These are phyloP conservation scores for Aquilaria agallochum DNA, from an alignment of 441 rosid genomes.

Conservation along the genomic window DNA sequence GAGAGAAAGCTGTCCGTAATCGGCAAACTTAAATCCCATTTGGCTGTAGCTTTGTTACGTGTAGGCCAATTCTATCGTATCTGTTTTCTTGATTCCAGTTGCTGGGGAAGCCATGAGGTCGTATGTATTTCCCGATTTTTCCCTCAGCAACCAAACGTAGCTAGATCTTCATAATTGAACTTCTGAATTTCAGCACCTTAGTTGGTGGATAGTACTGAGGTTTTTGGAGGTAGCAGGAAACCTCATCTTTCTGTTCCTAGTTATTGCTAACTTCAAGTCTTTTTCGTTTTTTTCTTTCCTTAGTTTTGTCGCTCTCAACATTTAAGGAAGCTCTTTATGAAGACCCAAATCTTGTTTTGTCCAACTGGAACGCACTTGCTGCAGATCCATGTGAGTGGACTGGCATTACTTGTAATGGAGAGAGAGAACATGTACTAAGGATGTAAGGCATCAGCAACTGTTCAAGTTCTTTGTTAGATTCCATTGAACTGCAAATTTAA, in stretches of 20 bases:
- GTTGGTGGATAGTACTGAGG: background rate
- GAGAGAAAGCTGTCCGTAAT: background rate
- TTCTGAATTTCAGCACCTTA: background rate
- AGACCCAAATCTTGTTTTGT: conserved; percentile 69
- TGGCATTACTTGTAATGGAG: conserved; percentile 54
- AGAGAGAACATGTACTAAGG: conserved; percentile 68
- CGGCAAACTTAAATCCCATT: background rate
- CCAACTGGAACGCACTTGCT: conserved; percentile 76
- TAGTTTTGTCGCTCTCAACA: conserved; percentile 65
- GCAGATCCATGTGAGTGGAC: conserved; percentile 88
- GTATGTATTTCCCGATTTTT: conserved; percentile 5
- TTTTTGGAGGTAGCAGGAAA: background rate
- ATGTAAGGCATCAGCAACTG: conserved; percentile 47
- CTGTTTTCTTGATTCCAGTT: too few relatives aligned
- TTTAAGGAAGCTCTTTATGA: conserved; percentile 89
- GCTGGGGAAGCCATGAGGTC: too few relatives aligned
- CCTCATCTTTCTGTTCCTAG: background rate
- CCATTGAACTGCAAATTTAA: background rate
- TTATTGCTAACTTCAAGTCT: conserved; percentile 19
- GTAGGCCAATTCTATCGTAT: too few relatives aligned
- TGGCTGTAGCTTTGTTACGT: too few relatives aligned
- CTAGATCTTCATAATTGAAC: conserved; percentile 11
- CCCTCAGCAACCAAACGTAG: conserved; percentile 7
- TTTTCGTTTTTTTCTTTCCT: conserved; percentile 6
- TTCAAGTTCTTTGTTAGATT: conserved; percentile 5